A percentile compares a stretch with the other conserved stretches of the same genome.
Conservation (phyloP, 768 basidiomycete species). For the Leucocoprinus leucothites region DNA sequence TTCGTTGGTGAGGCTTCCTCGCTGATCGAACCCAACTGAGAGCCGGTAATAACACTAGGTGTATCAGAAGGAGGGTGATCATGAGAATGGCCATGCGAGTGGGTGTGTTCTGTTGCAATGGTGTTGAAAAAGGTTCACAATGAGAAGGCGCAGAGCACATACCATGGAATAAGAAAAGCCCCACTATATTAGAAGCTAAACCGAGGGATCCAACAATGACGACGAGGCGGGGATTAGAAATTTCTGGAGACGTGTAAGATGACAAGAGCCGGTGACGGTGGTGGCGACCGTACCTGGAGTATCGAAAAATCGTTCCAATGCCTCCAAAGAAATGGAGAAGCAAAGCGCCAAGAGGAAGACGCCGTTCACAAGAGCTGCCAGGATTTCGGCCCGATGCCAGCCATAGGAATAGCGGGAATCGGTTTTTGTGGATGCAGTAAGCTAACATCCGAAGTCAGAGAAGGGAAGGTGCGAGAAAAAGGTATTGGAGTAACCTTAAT, state of each 20-base stretch:
- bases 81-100: slow-evolving; percentile 57
- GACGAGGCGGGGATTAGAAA: slow-evolving; percentile 83
- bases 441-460: slow-evolving; percentile 35
- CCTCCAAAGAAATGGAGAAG: slow-evolving; percentile 93
- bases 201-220: slow-evolving; percentile 90
- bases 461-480: not conserved
- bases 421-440: slow-evolving; percentile 51
- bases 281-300: slow-evolving; percentile 57
- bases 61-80: slow-evolving; percentile 22
- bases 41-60: slow-evolving; percentile 31
- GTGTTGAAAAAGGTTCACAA: slow-evolving; percentile 8
- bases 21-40: slow-evolving; percentile 18
- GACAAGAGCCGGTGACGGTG: slow-evolving; percentile 9
- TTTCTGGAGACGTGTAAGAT: slow-evolving; percentile 46
- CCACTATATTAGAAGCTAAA: slow-evolving; percentile 87
- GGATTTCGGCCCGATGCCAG: slow-evolving; percentile 98
- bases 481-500: slow-evolving; percentile 24
- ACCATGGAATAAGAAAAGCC: slow-evolving; percentile 96
- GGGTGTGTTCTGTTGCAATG: not conserved
- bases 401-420: slow-evolving; percentile 91
- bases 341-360: slow-evolving; percentile 96
- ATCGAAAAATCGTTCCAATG: slow-evolving; percentile 85
- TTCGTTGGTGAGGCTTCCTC: slow-evolving; percentile 27
- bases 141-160: slow-evolving; percentile 19
- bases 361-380: slow-evolving; percentile 93